Evolutionary conservation across 139 green algal species (phyloP), one percentile per base, ranked within the genome.

Genomic region (Nannochloris sp.): DNA sequence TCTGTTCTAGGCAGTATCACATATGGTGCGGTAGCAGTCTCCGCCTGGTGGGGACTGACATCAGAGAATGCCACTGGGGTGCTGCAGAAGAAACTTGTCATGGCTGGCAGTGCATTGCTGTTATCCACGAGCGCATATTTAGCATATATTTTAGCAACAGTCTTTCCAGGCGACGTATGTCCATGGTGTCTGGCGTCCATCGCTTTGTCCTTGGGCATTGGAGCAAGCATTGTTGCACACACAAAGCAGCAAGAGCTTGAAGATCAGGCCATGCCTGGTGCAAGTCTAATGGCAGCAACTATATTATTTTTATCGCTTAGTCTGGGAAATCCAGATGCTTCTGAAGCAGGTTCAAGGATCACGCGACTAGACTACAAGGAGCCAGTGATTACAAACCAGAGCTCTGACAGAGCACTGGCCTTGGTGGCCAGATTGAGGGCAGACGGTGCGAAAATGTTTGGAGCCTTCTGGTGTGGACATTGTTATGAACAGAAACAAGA

Each of bases 391-490:
- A 76, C 62, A 4, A 65, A 46, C 0, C 27, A 57, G 6, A 65
- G 44, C 43, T 40, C 57, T 5, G 43, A 16, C 16, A 40, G 55
- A 48, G 57, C 75, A 59, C 21, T 79, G 19, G 46, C 61, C 3
- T 70, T 95, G 40, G 87, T 86, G 4, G 62, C 74, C 57, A 69
- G 81, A 7, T 72, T 97, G 44, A 71, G 63, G 14, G 70, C 74
- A 1, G 71, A 81, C 25, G 92, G 90, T 2, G 92, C 92, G 0
- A 81, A 86, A 31, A 96, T 98, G 89, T 98, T 97, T 66, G 92
- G 92, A 60, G 92, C 92, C 3, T 98, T 98, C 64, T 98, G 92
- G 92, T 98, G 92, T 83, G 84, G 67, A 15, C 93, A 98, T 76
- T 98, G 93, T 77, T 86, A 86, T 29, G 88, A 97, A 29, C 91